phyloP scores from a whole-genome alignment of 1,284 basidiomycete species.

The Pseudozyma flocculosa region DNA sequence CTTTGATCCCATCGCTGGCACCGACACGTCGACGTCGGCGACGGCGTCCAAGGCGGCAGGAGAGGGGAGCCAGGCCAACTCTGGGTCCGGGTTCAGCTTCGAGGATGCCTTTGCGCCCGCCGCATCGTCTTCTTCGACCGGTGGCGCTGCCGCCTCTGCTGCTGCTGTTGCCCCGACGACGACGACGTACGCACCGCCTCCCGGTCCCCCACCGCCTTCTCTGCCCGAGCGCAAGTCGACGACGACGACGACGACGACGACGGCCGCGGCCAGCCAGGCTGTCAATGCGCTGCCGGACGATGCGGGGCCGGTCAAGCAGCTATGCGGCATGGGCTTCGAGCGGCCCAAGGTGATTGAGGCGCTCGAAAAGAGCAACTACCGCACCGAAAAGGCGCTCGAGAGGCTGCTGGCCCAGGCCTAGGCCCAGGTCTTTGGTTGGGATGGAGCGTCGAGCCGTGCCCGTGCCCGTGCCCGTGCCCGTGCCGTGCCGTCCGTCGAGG shows the following conservation, averaged over 20 bases:
- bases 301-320: constrained; percentile 49
- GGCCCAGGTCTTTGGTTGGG: not conserved
- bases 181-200: constrained; percentile 32
- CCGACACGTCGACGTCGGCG: too few species aligned
- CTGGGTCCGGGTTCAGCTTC: constrained; percentile 43
- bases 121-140: constrained; percentile 3
- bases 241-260: not conserved
- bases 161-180: constrained; percentile 4
- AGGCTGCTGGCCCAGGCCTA: constrained; percentile 33
- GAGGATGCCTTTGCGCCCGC: constrained; percentile 45
- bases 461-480: too few species aligned
- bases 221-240: constrained; percentile 13
- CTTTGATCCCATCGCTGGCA: constrained; percentile 14
- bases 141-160: not conserved
- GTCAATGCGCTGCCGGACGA: constrained; percentile 46
- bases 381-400: constrained; percentile 54
- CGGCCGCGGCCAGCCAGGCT: not conserved
- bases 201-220: constrained; percentile 26
- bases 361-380: constrained; percentile 53
- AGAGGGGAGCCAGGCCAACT: constrained; percentile 13
- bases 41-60: too few species aligned
- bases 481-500: too few species aligned
- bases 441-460: too few species aligned
- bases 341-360: constrained; percentile 49
- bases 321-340: constrained; percentile 56